Evolutionary conservation across 2,329 filamentous ascomycete genomes (phyloP).

Genomic region (Thielaviopsis musarum): DNA sequence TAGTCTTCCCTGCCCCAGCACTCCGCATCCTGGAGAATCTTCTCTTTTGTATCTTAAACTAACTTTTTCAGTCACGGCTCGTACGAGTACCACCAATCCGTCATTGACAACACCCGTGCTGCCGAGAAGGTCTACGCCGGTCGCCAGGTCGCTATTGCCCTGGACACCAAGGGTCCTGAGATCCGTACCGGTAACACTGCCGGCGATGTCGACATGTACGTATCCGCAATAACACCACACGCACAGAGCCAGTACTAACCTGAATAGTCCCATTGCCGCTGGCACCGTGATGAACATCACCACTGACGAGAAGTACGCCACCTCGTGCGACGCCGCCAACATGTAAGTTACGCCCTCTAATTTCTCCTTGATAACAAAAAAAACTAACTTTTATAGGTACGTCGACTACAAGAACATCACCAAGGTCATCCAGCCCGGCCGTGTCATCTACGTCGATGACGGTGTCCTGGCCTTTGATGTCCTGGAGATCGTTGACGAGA

Average conservation of each 20-base stretch:
- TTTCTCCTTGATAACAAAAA: not conserved
- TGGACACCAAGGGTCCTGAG: conserved; percentile 53
- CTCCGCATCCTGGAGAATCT: not conserved
- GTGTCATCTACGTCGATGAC: conserved; percentile 95
- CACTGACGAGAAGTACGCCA: conserved; percentile 84
- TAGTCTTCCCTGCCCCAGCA: conserved; percentile 18
- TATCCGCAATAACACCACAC: not conserved
- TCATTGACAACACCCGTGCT: conserved; percentile 86
- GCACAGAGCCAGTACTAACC: not conserved
- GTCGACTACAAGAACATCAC: conserved; percentile 99
- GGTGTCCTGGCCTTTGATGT: conserved; percentile 96
- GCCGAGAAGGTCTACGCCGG: conserved; percentile 65
- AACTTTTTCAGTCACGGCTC: conserved; percentile 29
- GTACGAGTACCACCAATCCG: conserved; percentile 95
- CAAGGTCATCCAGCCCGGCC: conserved; percentile 83
- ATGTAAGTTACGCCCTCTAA: conserved; percentile 45
- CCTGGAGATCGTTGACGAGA: conserved; percentile 66
- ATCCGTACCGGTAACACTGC: conserved; percentile 51
- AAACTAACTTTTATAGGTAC: conserved; percentile 39
- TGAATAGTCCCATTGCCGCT: conserved; percentile 47
- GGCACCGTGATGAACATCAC: conserved; percentile 88
- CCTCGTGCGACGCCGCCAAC: conserved; percentile 71
- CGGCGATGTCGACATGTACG: conserved; percentile 62
- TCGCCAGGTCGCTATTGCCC: conserved; percentile 85
- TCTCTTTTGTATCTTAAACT: not conserved